A percentile compares a stretch with the other conserved stretches of the same genome.
These are phyloP conservation scores for Curvularia sp. DNA, from an alignment of 2,329 filamentous ascomycete species.

Conservation along the genomic window DNA sequence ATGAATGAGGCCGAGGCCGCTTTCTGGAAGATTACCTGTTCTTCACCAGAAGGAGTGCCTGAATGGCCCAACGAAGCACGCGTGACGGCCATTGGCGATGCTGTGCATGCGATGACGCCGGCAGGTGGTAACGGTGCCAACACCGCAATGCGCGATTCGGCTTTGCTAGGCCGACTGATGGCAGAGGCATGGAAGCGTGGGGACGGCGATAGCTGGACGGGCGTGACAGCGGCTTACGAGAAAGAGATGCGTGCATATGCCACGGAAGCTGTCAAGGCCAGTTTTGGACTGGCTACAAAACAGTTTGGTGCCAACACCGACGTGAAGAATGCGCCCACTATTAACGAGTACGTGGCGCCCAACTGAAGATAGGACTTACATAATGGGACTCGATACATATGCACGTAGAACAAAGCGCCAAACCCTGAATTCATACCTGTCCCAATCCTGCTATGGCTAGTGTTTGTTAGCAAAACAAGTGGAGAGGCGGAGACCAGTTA, in stretches of 20 bases:
- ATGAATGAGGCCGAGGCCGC: slow-evolving; percentile 65
- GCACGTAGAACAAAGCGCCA: not conserved
- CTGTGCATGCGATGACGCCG: slow-evolving; percentile 57
- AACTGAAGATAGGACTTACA: slow-evolving; percentile 13
- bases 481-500: not conserved
- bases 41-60: slow-evolving; percentile 65
- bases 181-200: slow-evolving; percentile 35
- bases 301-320: slow-evolving; percentile 28
- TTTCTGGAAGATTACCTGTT: slow-evolving; percentile 73
- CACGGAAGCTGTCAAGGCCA: slow-evolving; percentile 55
- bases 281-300: slow-evolving; percentile 53
- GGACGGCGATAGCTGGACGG: slow-evolving; percentile 35
- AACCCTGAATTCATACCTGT: not conserved
- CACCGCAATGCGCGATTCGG: slow-evolving; percentile 54
- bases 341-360: slow-evolving; percentile 30
- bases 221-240: slow-evolving; percentile 49
- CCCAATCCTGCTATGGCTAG: not conserved
- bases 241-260: slow-evolving; percentile 49
- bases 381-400: not conserved
- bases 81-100: slow-evolving; percentile 56
- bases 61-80: slow-evolving; percentile 65
- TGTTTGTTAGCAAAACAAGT: not conserved
- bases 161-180: slow-evolving; percentile 50
- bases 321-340: slow-evolving; percentile 18
- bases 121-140: slow-evolving; percentile 57